Conservation (phyloP, 2,329 filamentous ascomycete species). For the Penicillium sp. region DNA sequence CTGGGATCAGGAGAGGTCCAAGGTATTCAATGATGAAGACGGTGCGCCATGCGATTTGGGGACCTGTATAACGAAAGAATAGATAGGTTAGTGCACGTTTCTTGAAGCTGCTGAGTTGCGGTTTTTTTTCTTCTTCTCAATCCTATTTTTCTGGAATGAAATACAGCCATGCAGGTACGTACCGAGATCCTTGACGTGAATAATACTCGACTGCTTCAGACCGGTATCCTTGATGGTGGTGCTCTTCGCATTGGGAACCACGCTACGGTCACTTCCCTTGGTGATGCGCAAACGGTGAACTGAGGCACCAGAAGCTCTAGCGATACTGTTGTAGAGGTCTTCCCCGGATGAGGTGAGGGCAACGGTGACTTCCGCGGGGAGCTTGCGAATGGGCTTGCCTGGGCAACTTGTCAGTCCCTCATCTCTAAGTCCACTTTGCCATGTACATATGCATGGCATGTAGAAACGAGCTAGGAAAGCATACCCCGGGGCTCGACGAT, state of each 20-base stretch:
- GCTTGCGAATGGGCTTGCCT: constrained; percentile 66
- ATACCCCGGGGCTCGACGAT: constrained; percentile 49
- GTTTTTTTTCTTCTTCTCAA: not conserved
- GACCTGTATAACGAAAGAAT: constrained; percentile 59
- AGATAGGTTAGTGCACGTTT: constrained; percentile 25
- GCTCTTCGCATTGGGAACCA: constrained; percentile 58
- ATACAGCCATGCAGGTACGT: constrained; percentile 36
- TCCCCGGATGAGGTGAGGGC: constrained; percentile 55
- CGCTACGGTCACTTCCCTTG: constrained; percentile 64
- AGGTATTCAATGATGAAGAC: constrained; percentile 96
- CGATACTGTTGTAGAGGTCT: constrained; percentile 62
- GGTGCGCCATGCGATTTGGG: constrained; percentile 87
- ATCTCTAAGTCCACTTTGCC: not conserved
- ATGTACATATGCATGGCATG: not conserved
- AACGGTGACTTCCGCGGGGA: constrained; percentile 61
- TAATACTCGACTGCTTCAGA: constrained; percentile 60
- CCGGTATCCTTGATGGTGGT: constrained; percentile 59
- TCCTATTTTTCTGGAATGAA: not conserved
- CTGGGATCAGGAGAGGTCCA: constrained; percentile 87
- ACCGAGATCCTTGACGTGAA: constrained; percentile 95
- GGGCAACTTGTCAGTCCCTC: constrained; percentile 17
- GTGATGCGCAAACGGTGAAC: constrained; percentile 66
- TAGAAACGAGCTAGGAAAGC: constrained; percentile 17
- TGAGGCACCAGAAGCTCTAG: constrained; percentile 57
- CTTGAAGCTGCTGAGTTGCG: not conserved